These are phyloP conservation scores for Exophiala bonariae DNA, from an alignment of 2,329 filamentous ascomycete species.

Conservation along the genomic window DNA sequence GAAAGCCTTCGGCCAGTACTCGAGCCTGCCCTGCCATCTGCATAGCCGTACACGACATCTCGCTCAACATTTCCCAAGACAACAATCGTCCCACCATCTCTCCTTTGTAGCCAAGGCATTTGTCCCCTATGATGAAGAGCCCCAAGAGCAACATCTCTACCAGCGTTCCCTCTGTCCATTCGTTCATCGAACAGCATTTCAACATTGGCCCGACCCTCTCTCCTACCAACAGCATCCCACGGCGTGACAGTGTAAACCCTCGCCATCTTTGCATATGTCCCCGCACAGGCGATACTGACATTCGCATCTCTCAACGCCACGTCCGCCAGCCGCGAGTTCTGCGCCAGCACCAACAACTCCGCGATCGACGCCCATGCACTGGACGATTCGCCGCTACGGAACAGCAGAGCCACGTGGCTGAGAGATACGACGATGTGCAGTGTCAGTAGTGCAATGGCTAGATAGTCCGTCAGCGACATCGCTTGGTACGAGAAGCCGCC, in stretches of 20 bases:
- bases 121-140: too few species aligned
- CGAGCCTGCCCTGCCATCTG: too few species aligned
- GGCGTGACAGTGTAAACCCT: conserved; percentile 1
- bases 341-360: conserved; percentile 7
- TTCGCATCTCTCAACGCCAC: conserved; percentile 1
- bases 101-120: too few species aligned
- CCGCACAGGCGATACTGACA: conserved; percentile 1
- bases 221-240: background rate
- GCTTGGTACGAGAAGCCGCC: conserved; percentile 4
- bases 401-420: conserved; percentile 1
- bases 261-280: conserved; percentile 2
- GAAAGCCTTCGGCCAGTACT: too few species aligned
- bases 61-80: too few species aligned
- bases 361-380: conserved; percentile 7
- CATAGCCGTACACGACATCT: too few species aligned
- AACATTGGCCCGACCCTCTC: background rate
- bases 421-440: conserved; percentile 4
- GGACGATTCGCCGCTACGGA: conserved; percentile 1
- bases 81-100: too few species aligned
- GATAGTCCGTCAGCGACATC: conserved; percentile 5
- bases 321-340: conserved; percentile 2
- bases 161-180: background rate
- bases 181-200: background rate
- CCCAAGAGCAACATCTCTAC: too few species aligned
- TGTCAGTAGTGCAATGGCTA: conserved; percentile 3